Evolutionary conservation across 1,284 basidiomycete species (phyloP), one percentile per base, ranked within the genome.

Genomic region (Hemileccinum hortonii): DNA sequence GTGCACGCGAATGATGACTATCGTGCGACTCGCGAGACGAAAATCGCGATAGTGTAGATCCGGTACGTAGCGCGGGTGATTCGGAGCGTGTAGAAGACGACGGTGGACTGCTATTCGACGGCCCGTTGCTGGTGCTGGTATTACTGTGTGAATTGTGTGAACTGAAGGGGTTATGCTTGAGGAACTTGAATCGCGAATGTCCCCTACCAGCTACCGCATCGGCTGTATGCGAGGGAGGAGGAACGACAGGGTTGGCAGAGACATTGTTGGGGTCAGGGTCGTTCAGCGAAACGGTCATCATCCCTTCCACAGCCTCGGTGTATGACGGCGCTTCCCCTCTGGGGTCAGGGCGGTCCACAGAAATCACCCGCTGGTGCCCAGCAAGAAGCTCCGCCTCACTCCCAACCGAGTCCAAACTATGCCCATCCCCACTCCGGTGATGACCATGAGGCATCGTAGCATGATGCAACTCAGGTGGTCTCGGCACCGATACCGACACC

Each of bases 291-390:
- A 57, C 47, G 8, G 26, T 45, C 24, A 49, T 46, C 47, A 48
- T 46, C 45, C 44, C 22, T 1, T 22, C 30, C 8, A 81, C 69
- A 16, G 78, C 80, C 65, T 87, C 85, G 47, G 77, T 78, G 64
- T 89, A 88, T 0, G 84, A 66, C 7, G 86, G 86, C 10, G 83
- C 81, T 40, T 81, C 79, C 24, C 82, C 87, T 53, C 80, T 69
- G 6, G 78, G 74, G 40, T 70, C 52, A n/a, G 32, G 42, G 19
- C 14, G 19, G 10, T 16, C 56, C 35, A 32, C 47, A 61, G 65
- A 44, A 58, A 67, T 38, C 3, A 8, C 40, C 15, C 55, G 55
- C 58, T 63, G 57, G 61, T 67, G 58, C 49, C 42, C 44, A 62
- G 66, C 39, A 40, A 67, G 53, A 2, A 71, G 39, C 24, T 57